Evolutionary conservation across 2,329 filamentous ascomycete species (phyloP), one percentile per base, ranked within the genome.

Genomic region (Pyricularia pennisetigena): DNA sequence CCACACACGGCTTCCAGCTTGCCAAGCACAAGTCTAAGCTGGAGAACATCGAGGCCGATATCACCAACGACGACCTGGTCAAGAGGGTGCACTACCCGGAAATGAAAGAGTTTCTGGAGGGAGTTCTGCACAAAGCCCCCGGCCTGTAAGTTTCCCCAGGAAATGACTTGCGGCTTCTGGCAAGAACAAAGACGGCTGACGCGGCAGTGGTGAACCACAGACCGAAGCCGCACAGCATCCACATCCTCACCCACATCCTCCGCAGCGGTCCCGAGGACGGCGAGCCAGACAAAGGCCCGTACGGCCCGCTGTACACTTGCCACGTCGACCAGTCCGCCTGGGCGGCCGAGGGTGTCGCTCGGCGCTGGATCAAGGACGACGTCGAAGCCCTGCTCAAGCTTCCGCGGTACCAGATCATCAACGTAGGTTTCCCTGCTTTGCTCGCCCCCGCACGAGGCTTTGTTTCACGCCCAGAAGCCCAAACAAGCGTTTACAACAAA

Each of bases 241-340:
- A 64, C 61, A 64, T 64, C 26, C 61, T 64, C 26, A 64, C 61
- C 77, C 88, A 93, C 77, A 92, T 90, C 12, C 87, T 92, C 71
- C 86, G 91, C 49, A 75, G 77, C 63, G 79, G 79, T 0, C 61
- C 61, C 6, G 29, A 64, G 61, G 61, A 64, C 24, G 61, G 61
- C 6, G 61, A 64, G 24, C 26, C 26, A 26, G 16, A 28, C 61
- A 64, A 64, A 28, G 61, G 72, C 26, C 72, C 74, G 9, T 49
- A 49, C 41, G 74, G 74, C 5, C 75, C 75, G 23, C 65, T 76
- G 8, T 70, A 74, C n/a, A 71, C 74, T 24, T 73, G 74, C 23
- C 74, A 76, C 68, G 74, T 76, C 10, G 75, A 76, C 67, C 74
- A 84, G 73, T 82, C 32, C 64, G 16, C 29, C 2, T 23, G 23